These are phyloP conservation scores for Diaporthe sp. DNA, from an alignment of 2,329 filamentous ascomycete species.

Conservation along the genomic window DNA sequence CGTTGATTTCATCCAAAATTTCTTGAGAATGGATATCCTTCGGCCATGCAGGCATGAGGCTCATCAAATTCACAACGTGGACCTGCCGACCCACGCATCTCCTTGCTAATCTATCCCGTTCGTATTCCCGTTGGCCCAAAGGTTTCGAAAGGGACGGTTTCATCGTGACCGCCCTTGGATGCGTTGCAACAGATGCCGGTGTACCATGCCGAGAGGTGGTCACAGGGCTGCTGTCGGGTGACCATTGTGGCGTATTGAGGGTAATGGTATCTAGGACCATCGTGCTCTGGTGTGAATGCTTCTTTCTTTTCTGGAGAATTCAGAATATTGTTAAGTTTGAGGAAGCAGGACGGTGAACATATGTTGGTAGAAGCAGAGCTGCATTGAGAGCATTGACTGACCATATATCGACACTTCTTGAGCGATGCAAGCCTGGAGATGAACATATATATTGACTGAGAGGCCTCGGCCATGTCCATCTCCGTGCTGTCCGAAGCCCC, in stretches of 20 bases:
- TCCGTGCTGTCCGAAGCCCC: background rate
- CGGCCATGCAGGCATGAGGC: background rate
- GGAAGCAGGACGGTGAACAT: background rate
- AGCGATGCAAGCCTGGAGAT: background rate
- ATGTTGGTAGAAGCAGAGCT: background rate
- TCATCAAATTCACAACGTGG: background rate
- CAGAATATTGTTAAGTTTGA: too few relatives aligned
- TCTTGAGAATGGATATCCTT: background rate
- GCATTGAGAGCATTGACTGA: too few relatives aligned
- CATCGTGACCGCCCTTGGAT: background rate
- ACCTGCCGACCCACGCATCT: background rate
- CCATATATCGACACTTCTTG: too few relatives aligned
- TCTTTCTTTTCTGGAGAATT: background rate
- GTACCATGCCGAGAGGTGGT: background rate
- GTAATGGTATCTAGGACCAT: background rate
- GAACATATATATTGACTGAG: background rate
- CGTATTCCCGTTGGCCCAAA: background rate
- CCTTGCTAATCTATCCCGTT: background rate
- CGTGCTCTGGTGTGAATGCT: too few relatives aligned
- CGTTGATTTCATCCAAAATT: background rate
- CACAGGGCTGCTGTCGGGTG: background rate
- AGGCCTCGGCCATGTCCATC: too few relatives aligned
- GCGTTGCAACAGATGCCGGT: background rate
- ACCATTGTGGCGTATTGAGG: background rate
- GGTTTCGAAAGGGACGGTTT: background rate